Base-by-base conservation (phyloP, 306 rosid genomes). In the Rosa multiflora region DNA sequence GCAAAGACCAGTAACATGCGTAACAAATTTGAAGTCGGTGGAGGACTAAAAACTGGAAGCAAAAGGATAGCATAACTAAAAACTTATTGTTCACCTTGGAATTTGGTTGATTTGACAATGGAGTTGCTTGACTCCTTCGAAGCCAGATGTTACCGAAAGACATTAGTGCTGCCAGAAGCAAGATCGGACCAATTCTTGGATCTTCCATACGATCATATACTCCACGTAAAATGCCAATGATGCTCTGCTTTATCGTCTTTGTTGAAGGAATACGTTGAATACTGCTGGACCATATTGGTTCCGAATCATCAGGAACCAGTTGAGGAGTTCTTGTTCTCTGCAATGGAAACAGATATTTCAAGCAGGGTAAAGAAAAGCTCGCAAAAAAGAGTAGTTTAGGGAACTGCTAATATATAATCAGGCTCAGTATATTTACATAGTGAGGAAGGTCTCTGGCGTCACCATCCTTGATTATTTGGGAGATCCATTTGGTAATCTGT, bases 401-500 rank as follows among this genome's bases (percentile, higher is more conserved):
- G 17, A 32, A 17, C 48, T 42, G 63, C 75, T 49, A 49, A 56
- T 9, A 53, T 37, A 74, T 37, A 74, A 73, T 9, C 8, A 74
- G 64, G 69, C 77, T 48, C 72, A 71, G 67, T 51, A 26, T 47
- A 78, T 85, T 90, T 91, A 95, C 99, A 84, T 88, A 90, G 81
- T 86, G 87, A 26, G 99, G 99, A 63, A 95, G 90, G 76, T 93
- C 96, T 85, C 91, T 88, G 26, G 90, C 79, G 86, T 93, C 99
- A 10, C 99, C 99, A 74, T 95, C 99, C 35, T 82, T 79, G 82
- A 93, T 84, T 79, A 87, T 87, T 67, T 85, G 87, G n/a, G 96
- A 88, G 70, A 95, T 78, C 99, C 99, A 92, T 51, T 86, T 76
- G 66, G 68, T 73, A 81, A 95, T 91, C 99, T 92, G 92, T 79